Base-by-base conservation (phyloP, 306 rosid species). In the Lathyrus aphaca region DNA sequence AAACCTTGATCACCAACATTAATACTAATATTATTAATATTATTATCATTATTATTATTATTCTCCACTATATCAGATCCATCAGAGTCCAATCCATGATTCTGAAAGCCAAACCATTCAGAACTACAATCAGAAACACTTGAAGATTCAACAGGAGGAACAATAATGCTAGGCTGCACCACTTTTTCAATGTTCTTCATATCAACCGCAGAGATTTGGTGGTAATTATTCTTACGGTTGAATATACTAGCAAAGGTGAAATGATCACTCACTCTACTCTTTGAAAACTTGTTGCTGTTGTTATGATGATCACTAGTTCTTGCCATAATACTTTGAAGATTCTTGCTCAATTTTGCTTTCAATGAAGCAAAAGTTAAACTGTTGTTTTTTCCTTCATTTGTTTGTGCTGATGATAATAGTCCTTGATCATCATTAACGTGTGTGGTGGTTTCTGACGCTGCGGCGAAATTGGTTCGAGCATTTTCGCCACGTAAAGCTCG, bases 161-260 rank as follows among this genome's bases (percentile, higher is more conserved):
- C 98, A 57, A 92, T 85, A 10, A 92, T 85, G 23, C 93, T 92
- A 25, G 98, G 96, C 38, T 92, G 96, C 74, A 92, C 96, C 38
- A 69, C 85, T 66, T 83, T 77, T 17, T 88, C 95, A 13, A 86
- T 78, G 72, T 49, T 76, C 46, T 68, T 81, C 83, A 82, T 79
- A 50, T 82, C 86, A 42, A 45, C 12, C 5, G 73, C 46, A 40
- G 76, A 77, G 68, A 66, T 79, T 62, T 86, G 92, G 55, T 77
- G 85, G 14, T 77, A 69, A 23, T 59, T 15, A 10, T 71, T 85
- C 59, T 83, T 79, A 14, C 84, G 71, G 56, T 90, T 82, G 81
- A 92, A 92, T 58, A 92, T 88, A 53, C 86, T 90, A 1, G 96
- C 98, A 64, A 92, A 85, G 37, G 96, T 82, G 53, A 86, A 92